Evolutionary conservation across 2,329 filamentous ascomycete genomes (phyloP).

Genomic region (Mollisia scopiformis): DNA sequence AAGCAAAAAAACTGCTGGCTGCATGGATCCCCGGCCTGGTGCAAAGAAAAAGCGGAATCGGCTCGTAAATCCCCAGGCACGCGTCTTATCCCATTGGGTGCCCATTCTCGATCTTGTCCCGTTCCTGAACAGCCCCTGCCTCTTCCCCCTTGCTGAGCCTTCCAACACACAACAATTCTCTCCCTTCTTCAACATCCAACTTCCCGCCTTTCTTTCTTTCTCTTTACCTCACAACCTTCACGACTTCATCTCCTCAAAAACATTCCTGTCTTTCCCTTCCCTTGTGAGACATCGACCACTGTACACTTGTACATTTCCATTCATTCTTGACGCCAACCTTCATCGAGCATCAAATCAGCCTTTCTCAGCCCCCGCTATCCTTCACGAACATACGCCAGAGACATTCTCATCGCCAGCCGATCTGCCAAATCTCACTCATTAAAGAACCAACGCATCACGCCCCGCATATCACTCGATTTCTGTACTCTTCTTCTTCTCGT

Average conservation of each 20-base stretch:
- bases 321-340: conserved; percentile 5
- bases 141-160: background rate
- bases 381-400: background rate
- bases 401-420: conserved; percentile 16
- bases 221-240: background rate
- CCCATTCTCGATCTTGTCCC: background rate
- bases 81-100: background rate
- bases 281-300: background rate
- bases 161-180: background rate
- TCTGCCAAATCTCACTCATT: background rate
- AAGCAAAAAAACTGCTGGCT: background rate
- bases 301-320: conserved; percentile 17
- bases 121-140: background rate
- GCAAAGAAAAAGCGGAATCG: too few relatives aligned
- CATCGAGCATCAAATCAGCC: conserved; percentile 9
- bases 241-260: background rate
- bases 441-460: background rate
- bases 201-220: background rate
- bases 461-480: background rate
- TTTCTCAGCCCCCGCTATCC: conserved; percentile 20
- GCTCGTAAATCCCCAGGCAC: too few relatives aligned
- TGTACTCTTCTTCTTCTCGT: background rate
- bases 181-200: background rate
- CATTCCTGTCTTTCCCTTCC: conserved; percentile 6
- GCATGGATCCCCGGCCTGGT: too few relatives aligned